A percentile compares a stretch with the other conserved stretches of the same genome.
Evolutionary conservation across 169 alveolate genomes (phyloP).

Genomic region (Eimeria zaria): DNA sequence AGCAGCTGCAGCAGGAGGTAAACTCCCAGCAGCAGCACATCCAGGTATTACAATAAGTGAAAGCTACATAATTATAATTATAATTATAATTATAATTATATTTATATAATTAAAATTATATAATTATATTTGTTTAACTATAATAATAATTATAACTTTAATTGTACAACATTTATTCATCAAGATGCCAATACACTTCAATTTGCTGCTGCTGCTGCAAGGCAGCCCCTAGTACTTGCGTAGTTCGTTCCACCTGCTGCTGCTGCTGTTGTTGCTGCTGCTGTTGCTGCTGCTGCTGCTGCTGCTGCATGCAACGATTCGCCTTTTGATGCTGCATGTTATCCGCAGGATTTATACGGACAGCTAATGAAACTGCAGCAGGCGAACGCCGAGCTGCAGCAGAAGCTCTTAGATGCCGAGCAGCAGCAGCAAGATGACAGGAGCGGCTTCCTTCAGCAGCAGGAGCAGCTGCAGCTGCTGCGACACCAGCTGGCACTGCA

Average conservation of each 20-base stretch:
- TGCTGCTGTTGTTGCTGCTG: not conserved
- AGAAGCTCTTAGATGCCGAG: constrained; percentile 18
- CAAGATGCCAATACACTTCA: no score
- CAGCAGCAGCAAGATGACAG: constrained; percentile 35
- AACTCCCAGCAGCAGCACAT: constrained; percentile 37
- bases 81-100: no score
- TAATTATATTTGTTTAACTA: no score
- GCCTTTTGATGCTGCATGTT: not conserved
- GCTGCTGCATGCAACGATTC: not conserved
- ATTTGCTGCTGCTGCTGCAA: no score
- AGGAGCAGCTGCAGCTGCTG: constrained; percentile 33
- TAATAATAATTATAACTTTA: no score
- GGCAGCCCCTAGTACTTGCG: not conserved
- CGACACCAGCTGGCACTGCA: constrained; percentile 38
- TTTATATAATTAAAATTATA: no score
- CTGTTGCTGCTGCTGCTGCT: constrained; percentile 17
- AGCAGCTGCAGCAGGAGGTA: constrained; percentile 39
- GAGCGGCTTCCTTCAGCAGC: constrained; percentile 23
- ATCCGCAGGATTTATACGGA: constrained; percentile 10
- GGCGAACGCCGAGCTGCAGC: constrained; percentile 30
- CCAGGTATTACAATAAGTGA: no score
- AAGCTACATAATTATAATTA: no score
- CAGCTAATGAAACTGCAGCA: not conserved
- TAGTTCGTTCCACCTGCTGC: not conserved
- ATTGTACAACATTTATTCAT: no score